Percentiles rank a stretch among this genome's conserved stretches.
These are phyloP conservation scores for Globisporangium viniferum DNA, from an alignment of 352 stramenopile genomes.

Conservation along the genomic window DNA sequence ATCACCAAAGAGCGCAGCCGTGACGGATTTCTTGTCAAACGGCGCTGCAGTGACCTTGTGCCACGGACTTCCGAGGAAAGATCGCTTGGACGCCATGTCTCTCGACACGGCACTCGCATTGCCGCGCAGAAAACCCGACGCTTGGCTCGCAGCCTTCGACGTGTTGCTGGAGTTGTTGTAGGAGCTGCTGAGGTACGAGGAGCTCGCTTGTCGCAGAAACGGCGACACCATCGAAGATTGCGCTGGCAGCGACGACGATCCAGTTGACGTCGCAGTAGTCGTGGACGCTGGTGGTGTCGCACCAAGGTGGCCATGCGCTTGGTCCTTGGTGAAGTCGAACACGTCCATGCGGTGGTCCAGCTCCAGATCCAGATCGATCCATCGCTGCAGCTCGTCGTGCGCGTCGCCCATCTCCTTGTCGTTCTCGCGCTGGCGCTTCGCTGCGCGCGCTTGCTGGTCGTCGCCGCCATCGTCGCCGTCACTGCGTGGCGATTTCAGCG, in stretches of 20 bases:
- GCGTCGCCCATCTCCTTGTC: constrained; percentile 30
- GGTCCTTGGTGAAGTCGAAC: constrained; percentile 37
- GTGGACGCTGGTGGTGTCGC: not conserved
- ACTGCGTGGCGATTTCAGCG: not conserved
- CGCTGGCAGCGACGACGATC: constrained; percentile 4
- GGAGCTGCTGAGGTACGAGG: constrained; percentile 11
- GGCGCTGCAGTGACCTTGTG: constrained; percentile 17
- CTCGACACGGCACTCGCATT: constrained; percentile 6
- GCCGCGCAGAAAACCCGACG: constrained; percentile 17
- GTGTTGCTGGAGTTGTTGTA: constrained; percentile 21
- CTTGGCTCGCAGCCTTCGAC: constrained; percentile 11
- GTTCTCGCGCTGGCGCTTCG: constrained; percentile 18
- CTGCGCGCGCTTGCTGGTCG: constrained; percentile 7
- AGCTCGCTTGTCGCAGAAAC: constrained; percentile 7
- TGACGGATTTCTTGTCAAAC: constrained; percentile 46
- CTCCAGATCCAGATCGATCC: constrained; percentile 61
- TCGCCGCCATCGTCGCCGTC: not conserved
- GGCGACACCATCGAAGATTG: constrained; percentile 1
- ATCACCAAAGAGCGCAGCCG: constrained; percentile 47
- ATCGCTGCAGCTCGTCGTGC: constrained; percentile 56
- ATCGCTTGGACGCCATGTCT: constrained; percentile 16
- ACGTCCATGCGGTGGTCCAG: constrained; percentile 59
- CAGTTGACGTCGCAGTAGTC: not conserved
- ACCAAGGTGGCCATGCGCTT: not conserved
- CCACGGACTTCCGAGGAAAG: constrained; percentile 13